Conservation (phyloP, 176 grass and related monocot species). For the Ananas comosus region DNA sequence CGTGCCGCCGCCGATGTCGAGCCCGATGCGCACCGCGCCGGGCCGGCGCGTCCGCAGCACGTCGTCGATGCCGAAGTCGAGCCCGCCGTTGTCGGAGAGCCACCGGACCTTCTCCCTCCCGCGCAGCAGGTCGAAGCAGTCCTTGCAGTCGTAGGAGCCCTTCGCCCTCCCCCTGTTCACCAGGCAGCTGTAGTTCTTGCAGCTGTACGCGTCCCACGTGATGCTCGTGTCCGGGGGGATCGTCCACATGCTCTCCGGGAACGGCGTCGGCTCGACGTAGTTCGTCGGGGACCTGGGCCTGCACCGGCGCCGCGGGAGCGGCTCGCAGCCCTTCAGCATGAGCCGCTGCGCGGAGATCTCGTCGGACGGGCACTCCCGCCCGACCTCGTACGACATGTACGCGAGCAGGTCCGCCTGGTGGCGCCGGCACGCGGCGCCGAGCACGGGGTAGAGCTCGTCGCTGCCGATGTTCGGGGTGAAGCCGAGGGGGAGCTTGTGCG, state of each 20-base stretch:
- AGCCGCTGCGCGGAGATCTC: conserved; percentile 39
- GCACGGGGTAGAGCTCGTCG: conserved; percentile 30
- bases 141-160: conserved; percentile 49
- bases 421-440: conserved; percentile 29
- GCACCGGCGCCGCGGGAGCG: conserved; percentile 70
- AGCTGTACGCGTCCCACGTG: conserved; percentile 41
- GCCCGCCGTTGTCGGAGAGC: conserved; percentile 22
- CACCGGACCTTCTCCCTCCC: conserved; percentile 32
- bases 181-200: conserved; percentile 49
- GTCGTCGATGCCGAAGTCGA: conserved; percentile 37
- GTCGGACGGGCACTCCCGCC: conserved; percentile 51
- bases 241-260: conserved; percentile 40
- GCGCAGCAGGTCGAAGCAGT: conserved; percentile 40
- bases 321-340: conserved; percentile 70
- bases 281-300: conserved; percentile 35
- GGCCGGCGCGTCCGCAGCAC: conserved; percentile 20
- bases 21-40: conserved; percentile 32
- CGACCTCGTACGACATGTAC: conserved; percentile 42
- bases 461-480: conserved; percentile 25
- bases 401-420: conserved; percentile 24
- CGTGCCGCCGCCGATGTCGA: conserved; percentile 43
- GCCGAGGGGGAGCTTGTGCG: conserved; percentile 43
- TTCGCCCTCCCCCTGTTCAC: conserved; percentile 15
- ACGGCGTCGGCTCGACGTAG: conserved; percentile 28
- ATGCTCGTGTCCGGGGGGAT: conserved; percentile 42